A percentile compares a stretch with the other conserved stretches of the same genome.
These are phyloP conservation scores for Solanum hybrid DNA, from an alignment of 305 asterid species.

Conservation along the genomic window DNA sequence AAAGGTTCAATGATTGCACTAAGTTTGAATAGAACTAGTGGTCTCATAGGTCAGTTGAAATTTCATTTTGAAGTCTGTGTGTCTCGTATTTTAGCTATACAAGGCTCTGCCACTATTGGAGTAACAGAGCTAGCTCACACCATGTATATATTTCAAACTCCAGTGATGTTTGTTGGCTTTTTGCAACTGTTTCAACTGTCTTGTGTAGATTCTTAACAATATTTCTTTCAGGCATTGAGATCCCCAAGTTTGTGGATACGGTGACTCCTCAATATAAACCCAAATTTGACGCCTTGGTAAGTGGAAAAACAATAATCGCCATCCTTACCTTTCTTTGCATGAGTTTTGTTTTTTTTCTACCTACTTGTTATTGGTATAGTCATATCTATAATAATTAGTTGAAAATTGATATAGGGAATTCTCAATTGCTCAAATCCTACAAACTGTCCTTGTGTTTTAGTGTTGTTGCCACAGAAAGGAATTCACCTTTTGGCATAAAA, in stretches of 20 bases:
- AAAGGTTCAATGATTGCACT: no score
- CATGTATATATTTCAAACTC: neutral
- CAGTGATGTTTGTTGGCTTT: neutral
- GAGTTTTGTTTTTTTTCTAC: neutral
- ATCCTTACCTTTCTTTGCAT: neutral
- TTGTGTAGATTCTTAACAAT: neutral
- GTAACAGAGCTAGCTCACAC: neutral
- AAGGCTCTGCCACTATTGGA: no score
- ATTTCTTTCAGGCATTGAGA: constrained; percentile 54
- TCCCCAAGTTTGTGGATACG: constrained; percentile 81
- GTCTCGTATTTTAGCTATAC: no score
- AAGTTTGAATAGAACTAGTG: no score
- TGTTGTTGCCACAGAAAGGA: neutral
- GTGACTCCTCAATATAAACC: constrained; percentile 87
- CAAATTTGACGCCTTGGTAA: constrained; percentile 86
- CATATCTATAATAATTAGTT: neutral
- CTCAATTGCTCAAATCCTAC: neutral
- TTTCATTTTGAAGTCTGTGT: no score
- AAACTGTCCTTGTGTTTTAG: neutral
- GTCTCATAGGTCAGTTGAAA: no score
- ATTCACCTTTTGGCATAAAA: neutral
- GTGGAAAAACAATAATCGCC: constrained; percentile 4
- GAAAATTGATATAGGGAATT: neutral
- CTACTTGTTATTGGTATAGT: neutral
- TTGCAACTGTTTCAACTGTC: neutral